Evolutionary conservation across 2,329 filamentous ascomycete species (phyloP), one percentile per base, ranked within the genome.

Genomic region (Cordyceps militaris): DNA sequence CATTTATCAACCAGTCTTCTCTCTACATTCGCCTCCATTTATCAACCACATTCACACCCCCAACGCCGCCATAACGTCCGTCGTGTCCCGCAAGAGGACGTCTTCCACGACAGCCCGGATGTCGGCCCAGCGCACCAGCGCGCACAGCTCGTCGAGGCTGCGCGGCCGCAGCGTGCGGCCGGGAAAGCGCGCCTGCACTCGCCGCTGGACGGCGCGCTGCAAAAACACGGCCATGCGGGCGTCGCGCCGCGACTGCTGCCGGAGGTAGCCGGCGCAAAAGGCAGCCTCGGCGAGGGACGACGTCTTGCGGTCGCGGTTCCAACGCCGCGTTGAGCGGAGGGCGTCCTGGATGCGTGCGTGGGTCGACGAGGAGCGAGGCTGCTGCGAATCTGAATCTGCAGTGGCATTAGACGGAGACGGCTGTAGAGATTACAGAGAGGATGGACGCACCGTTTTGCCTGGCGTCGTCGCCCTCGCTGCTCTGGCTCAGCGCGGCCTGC

Each of bases 251-350:
- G 66, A 67, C 56, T 74, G 72, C 56, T 73, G 69, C 55, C 62
- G 66, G 51, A 74, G 66, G 54, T 74, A 74, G 23, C 63, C 65
- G 16, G 60, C 59, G 26, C 64, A 63, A 51, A 73, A 74, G 10
- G 60, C 56, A 16, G 62, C 63, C 32, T 73, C 82, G n/a, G 60
- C 34, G 42, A 67, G 60, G 26, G 42, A 48, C 2, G 70, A 73
- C 6, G 62, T 66, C 55, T 73, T 73, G 63, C 71, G 69, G 30
- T 73, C 71, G 28, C 64, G 65, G 60, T 74, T 71, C 72, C 72
- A 74, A 40, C 71, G 69, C 43, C 70, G 67, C 11, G 72, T 74
- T 0, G 72, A 74, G 53, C 62, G 63, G 58, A 74, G 66, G 19
- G 70, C 60, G 38, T 74, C 71, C n/a, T 65, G 59, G 46, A 74